A percentile compares a stretch with the other conserved stretches of the same genome.
phyloP scores from a whole-genome alignment of 2,329 filamentous ascomycete species.

The Colletotrichum sp. region DNA sequence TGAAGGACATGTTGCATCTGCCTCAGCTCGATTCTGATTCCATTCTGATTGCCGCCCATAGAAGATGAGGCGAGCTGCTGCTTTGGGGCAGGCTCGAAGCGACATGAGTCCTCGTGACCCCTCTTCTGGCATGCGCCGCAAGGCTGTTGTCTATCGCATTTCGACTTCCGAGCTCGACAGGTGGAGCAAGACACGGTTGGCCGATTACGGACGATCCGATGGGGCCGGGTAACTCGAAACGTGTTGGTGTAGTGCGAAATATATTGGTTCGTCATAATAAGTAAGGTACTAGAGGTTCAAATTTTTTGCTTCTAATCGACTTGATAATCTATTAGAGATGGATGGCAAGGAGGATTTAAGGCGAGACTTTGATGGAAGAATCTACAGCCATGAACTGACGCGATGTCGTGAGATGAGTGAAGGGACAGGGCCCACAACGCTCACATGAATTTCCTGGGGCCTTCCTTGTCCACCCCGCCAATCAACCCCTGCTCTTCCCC shows the following conservation, averaged over 20 bases:
- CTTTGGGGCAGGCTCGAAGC: not conserved
- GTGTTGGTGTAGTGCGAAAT: not conserved
- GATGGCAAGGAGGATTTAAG: not conserved
- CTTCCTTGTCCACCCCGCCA: not conserved
- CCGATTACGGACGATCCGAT: not conserved
- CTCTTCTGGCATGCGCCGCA: not conserved
- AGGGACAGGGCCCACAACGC: not conserved
- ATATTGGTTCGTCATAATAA: not conserved
- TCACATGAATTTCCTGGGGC: not conserved
- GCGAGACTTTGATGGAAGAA: not conserved
- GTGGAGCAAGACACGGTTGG: not conserved
- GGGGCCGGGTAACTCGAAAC: not conserved
- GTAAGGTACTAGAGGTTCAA: not conserved
- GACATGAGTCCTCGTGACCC: not conserved
- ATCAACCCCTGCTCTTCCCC: not conserved
- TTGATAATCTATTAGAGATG: not conserved
- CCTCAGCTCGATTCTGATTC: constrained; percentile 41
- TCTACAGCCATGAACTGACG: not conserved
- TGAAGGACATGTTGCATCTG: constrained; percentile 46
- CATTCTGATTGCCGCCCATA: constrained; percentile 21
- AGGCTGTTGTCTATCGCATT: not conserved
- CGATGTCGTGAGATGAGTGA: not conserved
- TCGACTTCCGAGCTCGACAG: not conserved
- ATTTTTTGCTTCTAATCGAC: not conserved
- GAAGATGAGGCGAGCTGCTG: not conserved